Conservation (phyloP, 768 basidiomycete species). For the Termitomyces sp. region DNA sequence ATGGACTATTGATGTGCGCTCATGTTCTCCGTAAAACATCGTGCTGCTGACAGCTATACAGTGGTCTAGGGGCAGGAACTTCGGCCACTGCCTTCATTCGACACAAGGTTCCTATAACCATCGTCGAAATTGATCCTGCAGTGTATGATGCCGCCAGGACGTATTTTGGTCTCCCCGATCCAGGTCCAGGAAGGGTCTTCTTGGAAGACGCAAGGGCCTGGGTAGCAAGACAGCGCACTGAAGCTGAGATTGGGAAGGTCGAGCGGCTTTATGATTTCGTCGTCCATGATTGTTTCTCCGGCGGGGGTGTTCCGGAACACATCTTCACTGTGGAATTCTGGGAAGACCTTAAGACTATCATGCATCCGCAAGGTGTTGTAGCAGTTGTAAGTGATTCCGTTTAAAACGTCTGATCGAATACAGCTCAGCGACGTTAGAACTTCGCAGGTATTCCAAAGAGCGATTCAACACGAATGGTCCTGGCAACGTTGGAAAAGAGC, state of each 20-base stretch:
- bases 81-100: constrained; percentile 70
- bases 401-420: not conserved
- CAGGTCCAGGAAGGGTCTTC: constrained; percentile 54
- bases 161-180: constrained; percentile 77
- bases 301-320: constrained; percentile 84
- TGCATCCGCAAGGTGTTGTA: constrained; percentile 69
- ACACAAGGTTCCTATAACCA: constrained; percentile 67
- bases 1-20: constrained; percentile 69
- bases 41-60: constrained; percentile 25
- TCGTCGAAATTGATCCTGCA: constrained; percentile 91
- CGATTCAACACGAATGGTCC: constrained; percentile 57
- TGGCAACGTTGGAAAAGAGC: constrained; percentile 62
- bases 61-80: constrained; percentile 86
- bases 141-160: constrained; percentile 79
- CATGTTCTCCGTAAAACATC: not conserved
- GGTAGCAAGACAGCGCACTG: constrained; percentile 41
- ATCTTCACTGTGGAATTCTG: constrained; percentile 86
- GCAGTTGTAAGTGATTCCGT: constrained; percentile 57
- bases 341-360: constrained; percentile 56
- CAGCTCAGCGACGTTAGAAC: constrained; percentile 46
- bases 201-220: constrained; percentile 75
- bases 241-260: constrained; percentile 21
- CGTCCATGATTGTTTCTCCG: constrained; percentile 92
- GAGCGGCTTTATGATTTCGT: constrained; percentile 58
- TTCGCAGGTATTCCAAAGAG: constrained; percentile 72